These are phyloP conservation scores for Axilococcus clingmanii DNA, from an alignment of 139 green algal species.

Conservation along the genomic window DNA sequence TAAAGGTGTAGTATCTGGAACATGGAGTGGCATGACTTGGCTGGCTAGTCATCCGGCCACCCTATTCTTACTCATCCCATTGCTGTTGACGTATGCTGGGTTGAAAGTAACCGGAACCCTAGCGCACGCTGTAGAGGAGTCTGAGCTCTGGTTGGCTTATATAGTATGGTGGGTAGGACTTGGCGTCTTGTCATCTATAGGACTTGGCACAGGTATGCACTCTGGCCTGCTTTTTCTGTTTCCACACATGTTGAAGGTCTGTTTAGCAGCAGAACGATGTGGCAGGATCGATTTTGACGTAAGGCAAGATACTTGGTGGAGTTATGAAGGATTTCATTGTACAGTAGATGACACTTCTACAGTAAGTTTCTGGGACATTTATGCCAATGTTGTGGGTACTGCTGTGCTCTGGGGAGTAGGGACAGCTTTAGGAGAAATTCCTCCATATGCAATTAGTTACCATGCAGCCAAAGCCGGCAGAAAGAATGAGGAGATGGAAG, in stretches of 20 bases:
- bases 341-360: slow-evolving; percentile 49
- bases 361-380: slow-evolving; percentile 2
- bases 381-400: slow-evolving; percentile 47
- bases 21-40: slow-evolving; percentile 31
- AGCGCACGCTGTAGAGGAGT: slow-evolving; percentile 7
- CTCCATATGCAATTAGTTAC: slow-evolving; percentile 79
- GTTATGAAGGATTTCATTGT: slow-evolving; percentile 59
- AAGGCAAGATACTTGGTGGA: slow-evolving; percentile 70
- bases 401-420: slow-evolving; percentile 75
- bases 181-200: slow-evolving; percentile 81
- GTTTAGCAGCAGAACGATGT: slow-evolving; percentile 76
- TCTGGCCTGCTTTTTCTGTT: slow-evolving; percentile 89
- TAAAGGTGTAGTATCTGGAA: slow-evolving; percentile 12
- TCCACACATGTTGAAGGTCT: slow-evolving; percentile 89
- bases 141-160: slow-evolving; percentile 48
- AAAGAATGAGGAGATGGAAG: slow-evolving; percentile 45
- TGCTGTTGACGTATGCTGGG: slow-evolving; percentile 36
- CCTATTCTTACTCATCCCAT: slow-evolving; percentile 46
- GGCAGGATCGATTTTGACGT: slow-evolving; percentile 63
- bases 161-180: slow-evolving; percentile 79
- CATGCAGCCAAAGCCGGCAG: slow-evolving; percentile 58
- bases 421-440: slow-evolving; percentile 85
- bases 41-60: slow-evolving; percentile 49
- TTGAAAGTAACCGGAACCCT: slow-evolving; percentile 21
- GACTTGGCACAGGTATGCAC: slow-evolving; percentile 87